phyloP scores from a whole-genome alignment of 2,329 filamentous ascomycete genomes.

The Alternaria infectoria region DNA sequence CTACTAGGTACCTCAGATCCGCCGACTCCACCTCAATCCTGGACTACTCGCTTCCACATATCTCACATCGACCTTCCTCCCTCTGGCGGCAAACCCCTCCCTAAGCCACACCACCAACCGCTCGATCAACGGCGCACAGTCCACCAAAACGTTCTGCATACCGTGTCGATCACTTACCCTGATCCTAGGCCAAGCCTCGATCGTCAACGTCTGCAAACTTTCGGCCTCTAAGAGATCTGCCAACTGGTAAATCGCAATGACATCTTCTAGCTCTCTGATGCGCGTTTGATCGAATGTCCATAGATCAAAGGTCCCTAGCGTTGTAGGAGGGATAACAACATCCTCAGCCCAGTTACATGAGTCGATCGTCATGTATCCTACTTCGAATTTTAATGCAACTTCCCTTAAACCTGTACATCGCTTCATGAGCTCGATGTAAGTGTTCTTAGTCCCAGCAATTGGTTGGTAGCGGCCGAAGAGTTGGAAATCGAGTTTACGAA shows the following conservation, averaged over 20 bases:
- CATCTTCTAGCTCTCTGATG: neutral
- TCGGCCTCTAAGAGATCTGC: neutral
- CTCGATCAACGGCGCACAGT: slow-evolving; percentile 3
- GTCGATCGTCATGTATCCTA: neutral
- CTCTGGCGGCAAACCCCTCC: slow-evolving; percentile 1
- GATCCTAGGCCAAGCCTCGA: slow-evolving; percentile 8
- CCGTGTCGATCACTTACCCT: neutral
- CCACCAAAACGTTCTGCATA: neutral
- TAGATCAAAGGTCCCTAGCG: neutral
- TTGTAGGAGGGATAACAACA: neutral
- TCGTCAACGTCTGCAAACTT: neutral
- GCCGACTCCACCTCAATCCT: neutral
- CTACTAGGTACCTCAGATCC: neutral
- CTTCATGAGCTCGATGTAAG: slow-evolving; percentile 4
- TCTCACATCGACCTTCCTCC: neutral
- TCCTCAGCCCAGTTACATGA: neutral
- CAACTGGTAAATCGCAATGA: neutral
- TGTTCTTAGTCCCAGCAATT: neutral
- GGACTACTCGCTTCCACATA: slow-evolving; percentile 1
- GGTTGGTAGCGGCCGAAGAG: slow-evolving; percentile 5
- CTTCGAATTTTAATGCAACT: slow-evolving; percentile 1
- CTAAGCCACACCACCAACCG: slow-evolving; percentile 1
- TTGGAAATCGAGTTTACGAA: slow-evolving; percentile 5
- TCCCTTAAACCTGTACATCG: neutral
- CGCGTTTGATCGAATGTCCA: neutral